Evolutionary conservation across 768 basidiomycete genomes (phyloP), one percentile per base, ranked within the genome.

Genomic region (Tylopilus vinaceipallidus): DNA sequence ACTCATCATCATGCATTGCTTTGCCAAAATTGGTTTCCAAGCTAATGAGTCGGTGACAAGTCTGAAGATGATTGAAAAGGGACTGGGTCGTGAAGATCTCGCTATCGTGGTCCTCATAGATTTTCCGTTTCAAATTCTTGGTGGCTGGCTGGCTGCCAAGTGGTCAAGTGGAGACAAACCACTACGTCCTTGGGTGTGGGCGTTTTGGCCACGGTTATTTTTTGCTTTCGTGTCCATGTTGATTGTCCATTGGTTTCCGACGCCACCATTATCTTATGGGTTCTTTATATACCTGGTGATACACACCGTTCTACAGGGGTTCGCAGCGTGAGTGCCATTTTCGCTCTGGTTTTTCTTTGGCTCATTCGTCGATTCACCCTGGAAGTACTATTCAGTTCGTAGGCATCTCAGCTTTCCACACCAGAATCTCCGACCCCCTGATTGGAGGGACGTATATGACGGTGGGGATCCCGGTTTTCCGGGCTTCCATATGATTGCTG

Each of bases 361-460:
- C n/a, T n/a, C n/a, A n/a, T n/a, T n/a, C n/a, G 49, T 54, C 33
- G 35, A 23, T 19, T 47, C 38, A 3, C 24, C 50, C n/a, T n/a
- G n/a, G n/a, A n/a, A 95, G 95, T 39, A 98, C 95, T 5, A 86
- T 98, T n/a, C 95, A 99, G 68, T 99, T 98, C 63, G 95, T 98
- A 17, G 94, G 97, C 9, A 93, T 98, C 53, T 91, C 94, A n/a
- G 97, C 97, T 3, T 99, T 98, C 79, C 97, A 98, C 61, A 98
- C 94, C 3, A 83, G 88, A 46, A 85, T 99, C 32, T 93, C 97
- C 1, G 97, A 99, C 64, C 97, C 97, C 0, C 63, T 97, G 12
- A 97, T 99, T 45, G 97, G 97, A 24, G 97, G 97, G 43, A 99
- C 97, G 0, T 99, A 99, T 69, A 99, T 99, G 97, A 99, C 97